A percentile compares a stretch with the other conserved stretches of the same genome.
Conservation (phyloP, 768 basidiomycete species). For the Cystobasidium tubakii region DNA sequence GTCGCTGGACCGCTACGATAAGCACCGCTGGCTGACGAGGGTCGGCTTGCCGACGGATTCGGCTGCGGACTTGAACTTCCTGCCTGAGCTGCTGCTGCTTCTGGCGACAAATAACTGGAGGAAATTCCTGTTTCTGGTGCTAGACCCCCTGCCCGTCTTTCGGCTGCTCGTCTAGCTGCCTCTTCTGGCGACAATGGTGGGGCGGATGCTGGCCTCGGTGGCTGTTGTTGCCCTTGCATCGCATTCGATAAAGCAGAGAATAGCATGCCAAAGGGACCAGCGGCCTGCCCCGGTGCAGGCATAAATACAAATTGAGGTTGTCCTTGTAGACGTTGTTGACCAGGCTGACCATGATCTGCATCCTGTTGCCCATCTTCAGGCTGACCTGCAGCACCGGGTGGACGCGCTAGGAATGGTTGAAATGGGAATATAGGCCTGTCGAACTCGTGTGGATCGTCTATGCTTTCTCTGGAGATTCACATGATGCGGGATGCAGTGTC, state of each 20-base stretch:
- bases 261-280: constrained; percentile 11
- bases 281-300: not conserved
- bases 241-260: not conserved
- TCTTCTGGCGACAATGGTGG: not conserved
- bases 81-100: not conserved
- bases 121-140: not conserved
- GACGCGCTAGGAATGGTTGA: not conserved
- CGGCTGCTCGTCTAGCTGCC: constrained; percentile 1
- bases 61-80: not conserved
- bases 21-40: not conserved
- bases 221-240: not conserved
- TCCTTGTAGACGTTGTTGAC: not conserved
- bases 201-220: not conserved
- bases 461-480: constrained; percentile 5
- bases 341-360: not conserved
- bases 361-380: not conserved
- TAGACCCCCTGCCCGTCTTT: not conserved
- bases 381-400: not conserved
- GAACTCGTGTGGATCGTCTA: constrained; percentile 33
- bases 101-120: not conserved
- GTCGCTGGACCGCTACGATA: not conserved
- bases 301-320: not conserved
- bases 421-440: constrained; percentile 19
- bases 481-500: not conserved
- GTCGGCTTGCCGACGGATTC: not conserved